These are phyloP conservation scores for Botrytis porri DNA, from an alignment of 2,329 filamentous ascomycete genomes.

Conservation along the genomic window DNA sequence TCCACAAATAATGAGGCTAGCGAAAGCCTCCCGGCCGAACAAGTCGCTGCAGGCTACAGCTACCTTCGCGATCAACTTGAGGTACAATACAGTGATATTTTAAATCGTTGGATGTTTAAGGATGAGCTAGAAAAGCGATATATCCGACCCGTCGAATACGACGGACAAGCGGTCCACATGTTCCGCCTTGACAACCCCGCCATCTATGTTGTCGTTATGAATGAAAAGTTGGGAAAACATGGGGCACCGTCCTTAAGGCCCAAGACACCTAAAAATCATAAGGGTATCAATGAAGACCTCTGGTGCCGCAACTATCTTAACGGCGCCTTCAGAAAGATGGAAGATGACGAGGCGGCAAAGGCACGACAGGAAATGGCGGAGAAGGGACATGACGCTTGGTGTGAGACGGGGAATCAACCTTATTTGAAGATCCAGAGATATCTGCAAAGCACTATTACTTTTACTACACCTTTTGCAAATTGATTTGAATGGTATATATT, in stretches of 20 bases:
- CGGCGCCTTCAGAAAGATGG: not conserved
- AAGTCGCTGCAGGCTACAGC: slow-evolving; percentile 21
- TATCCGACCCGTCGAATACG: not conserved
- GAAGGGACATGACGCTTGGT: not conserved
- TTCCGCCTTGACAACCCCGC: not conserved
- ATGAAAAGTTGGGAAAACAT: not conserved
- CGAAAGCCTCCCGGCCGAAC: not conserved
- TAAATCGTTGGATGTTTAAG: slow-evolving; percentile 23
- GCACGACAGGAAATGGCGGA: not conserved
- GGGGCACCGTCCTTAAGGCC: not conserved
- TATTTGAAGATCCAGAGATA: slow-evolving; percentile 1
- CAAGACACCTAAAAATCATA: not conserved
- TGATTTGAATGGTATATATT: not conserved
- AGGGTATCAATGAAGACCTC: slow-evolving; percentile 7
- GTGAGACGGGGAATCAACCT: not conserved
- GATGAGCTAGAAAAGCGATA: slow-evolving; percentile 22
- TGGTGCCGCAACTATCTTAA: not conserved
- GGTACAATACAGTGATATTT: slow-evolving; percentile 23
- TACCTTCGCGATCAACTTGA: slow-evolving; percentile 20
- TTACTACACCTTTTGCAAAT: not conserved
- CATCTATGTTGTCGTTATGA: not conserved
- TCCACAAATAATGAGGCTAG: not conserved
- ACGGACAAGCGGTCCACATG: not conserved
- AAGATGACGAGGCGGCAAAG: not conserved
- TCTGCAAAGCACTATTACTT: not conserved